Conservation (phyloP, 2,329 filamentous ascomycete genomes). For the Colletotrichum sp. region DNA sequence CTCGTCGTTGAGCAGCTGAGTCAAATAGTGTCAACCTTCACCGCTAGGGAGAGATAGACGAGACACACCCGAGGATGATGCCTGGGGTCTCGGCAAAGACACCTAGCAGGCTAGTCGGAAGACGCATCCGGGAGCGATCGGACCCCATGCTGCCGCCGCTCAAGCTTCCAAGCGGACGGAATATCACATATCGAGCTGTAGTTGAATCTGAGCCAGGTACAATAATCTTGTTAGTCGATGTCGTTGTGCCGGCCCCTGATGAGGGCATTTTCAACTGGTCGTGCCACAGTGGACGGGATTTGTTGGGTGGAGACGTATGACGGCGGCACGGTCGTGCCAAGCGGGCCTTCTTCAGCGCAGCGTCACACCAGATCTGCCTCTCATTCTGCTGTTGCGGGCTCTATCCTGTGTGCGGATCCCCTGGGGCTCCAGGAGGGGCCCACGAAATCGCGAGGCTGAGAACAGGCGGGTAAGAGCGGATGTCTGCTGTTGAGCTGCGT, state of each 20-base stretch:
- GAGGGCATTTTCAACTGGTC: neutral
- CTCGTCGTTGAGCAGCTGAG: conserved; percentile 11
- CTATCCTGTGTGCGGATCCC: neutral
- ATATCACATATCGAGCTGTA: neutral
- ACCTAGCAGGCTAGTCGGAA: conserved; percentile 11
- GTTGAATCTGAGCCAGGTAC: neutral
- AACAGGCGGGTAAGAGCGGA: neutral
- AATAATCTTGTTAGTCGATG: neutral
- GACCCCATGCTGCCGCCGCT: neutral
- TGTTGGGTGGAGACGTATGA: neutral
- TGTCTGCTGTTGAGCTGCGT: neutral
- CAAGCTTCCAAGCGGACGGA: neutral
- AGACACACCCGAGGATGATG: conserved; percentile 1
- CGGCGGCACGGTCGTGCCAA: neutral
- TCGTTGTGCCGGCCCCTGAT: neutral
- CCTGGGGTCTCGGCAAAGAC: conserved; percentile 15
- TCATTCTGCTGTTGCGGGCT: neutral
- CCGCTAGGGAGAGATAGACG: conserved; percentile 14
- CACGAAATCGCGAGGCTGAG: neutral
- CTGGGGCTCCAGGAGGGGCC: neutral
- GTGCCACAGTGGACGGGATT: neutral
- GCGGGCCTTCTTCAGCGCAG: conserved; percentile 14
- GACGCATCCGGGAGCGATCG: conserved; percentile 9
- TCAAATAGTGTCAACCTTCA: conserved; percentile 9
- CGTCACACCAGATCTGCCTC: conserved; percentile 8